Evolutionary conservation across 176 grass and related monocot genomes (phyloP).

Genomic region (Saccharum spontaneum): DNA sequence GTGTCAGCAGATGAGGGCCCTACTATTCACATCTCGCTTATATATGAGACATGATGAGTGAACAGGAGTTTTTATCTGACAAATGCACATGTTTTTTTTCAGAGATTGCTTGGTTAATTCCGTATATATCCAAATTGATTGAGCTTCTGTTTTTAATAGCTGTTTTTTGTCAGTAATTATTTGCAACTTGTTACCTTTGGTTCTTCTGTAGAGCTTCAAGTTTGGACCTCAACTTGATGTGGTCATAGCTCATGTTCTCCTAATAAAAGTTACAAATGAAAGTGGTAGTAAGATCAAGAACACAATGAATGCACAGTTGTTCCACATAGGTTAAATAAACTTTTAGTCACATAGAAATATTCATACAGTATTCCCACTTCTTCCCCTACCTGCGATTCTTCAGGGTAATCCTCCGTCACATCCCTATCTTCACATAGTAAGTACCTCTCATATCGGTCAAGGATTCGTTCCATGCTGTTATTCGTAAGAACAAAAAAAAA

Average conservation of each 20-base stretch:
- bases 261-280: not conserved
- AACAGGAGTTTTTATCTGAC: constrained; percentile 16
- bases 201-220: constrained; percentile 48
- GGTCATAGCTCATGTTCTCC: constrained; percentile 32
- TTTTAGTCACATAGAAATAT: not conserved
- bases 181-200: constrained; percentile 36
- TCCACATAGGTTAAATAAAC: not conserved
- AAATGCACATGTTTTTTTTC: not conserved
- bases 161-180: not conserved
- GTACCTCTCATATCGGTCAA: constrained; percentile 40
- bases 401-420: not conserved
- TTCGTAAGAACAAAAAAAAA: not conserved
- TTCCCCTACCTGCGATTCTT: not conserved
- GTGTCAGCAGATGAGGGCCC: not conserved
- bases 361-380: not conserved
- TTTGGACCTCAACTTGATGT: constrained; percentile 34
- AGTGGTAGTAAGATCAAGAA: not conserved
- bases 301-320: not conserved
- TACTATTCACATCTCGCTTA: not conserved
- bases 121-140: not conserved
- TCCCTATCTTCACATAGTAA: constrained; percentile 23
- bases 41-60: not conserved
- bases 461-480: constrained; percentile 45
- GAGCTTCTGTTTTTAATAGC: not conserved
- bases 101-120: not conserved